Evolutionary conservation across 257 asterid genomes (phyloP), one percentile per base, ranked within the genome.

Genomic region (Agastache rugosa): DNA sequence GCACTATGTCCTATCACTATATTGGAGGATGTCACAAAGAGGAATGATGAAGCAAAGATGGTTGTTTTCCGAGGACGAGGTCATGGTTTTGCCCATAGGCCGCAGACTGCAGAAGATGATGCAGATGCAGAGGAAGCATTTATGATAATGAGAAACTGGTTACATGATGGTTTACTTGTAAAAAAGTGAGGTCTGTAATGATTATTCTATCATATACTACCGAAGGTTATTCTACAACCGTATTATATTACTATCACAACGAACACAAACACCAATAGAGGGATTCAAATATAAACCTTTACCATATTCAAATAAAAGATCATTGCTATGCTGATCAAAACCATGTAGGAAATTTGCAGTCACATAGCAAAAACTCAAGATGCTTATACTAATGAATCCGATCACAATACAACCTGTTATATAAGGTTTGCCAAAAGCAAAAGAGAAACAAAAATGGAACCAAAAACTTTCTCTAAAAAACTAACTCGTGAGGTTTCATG

Each of bases 91-190:
- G 93, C 77, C 22, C 98, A 92, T 69, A 76, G 92, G 73, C 97
- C 98, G 11, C 83, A 82, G 77, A 83, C 87, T 35, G 81, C 87
- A 12, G 97, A 88, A 73, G 97, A 92, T 67, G 97, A 90, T 84
- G 88, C 69, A 71, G 94, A 86, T 85, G 97, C 97, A 65, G 96
- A 92, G 83, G 86, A 85, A 63, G 93, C 92, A 56, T 90, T 92
- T 76, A 51, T 72, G 67, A 67, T 83, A 39, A 84, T 88, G 93
- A 87, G 92, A 79, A 85, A 81, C 76, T 92, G 97, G 97, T 78
- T 92, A 72, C 75, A 77, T 61, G 82, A 89, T 72, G 89, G 85
- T 44, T 72, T 89, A 84, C 77, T 78, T 47, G 84, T 58, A n/a
- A 66, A 78, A 50, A 71, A 64, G 17, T 85, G 85, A 86, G 10